These are phyloP conservation scores for Boletus subcaerulescens DNA, from an alignment of 768 basidiomycete genomes.

Conservation along the genomic window DNA sequence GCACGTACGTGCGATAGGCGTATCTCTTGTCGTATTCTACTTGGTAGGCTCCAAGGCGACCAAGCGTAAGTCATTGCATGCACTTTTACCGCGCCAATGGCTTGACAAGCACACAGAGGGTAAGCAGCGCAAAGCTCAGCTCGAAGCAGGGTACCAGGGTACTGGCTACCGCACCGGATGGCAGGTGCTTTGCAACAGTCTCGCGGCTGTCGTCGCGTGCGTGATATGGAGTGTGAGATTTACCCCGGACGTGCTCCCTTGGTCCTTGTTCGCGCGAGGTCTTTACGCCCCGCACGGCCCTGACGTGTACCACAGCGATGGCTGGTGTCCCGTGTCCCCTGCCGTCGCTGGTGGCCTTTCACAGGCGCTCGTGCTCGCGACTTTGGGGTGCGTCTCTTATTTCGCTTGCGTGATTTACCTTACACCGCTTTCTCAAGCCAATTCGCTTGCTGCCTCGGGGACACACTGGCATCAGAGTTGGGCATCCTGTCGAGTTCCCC, in stretches of 20 bases:
- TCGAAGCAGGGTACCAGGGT: slow-evolving; percentile 78
- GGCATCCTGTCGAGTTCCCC: slow-evolving; percentile 74
- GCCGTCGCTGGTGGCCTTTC: slow-evolving; percentile 49
- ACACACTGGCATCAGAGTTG: slow-evolving; percentile 91
- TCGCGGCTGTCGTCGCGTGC: slow-evolving; percentile 57
- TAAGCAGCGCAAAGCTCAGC: slow-evolving; percentile 65
- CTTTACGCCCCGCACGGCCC: slow-evolving; percentile 10
- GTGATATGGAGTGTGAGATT: slow-evolving; percentile 64
- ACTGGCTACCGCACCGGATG: slow-evolving; percentile 71
- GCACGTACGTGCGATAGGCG: slow-evolving; percentile 62
- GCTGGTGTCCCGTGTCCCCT: slow-evolving; percentile 64
- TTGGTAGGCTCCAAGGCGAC: slow-evolving; percentile 79
- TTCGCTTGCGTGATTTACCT: not conserved
- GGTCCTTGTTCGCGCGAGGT: slow-evolving; percentile 27
- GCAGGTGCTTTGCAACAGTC: slow-evolving; percentile 84
- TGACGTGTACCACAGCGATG: slow-evolving; percentile 35
- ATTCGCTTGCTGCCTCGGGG: slow-evolving; percentile 85
- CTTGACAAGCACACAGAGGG: slow-evolving; percentile 42
- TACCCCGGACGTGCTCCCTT: slow-evolving; percentile 41
- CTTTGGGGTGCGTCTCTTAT: slow-evolving; percentile 53
- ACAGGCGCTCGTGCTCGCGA: slow-evolving; percentile 57
- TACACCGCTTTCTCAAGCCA: slow-evolving; percentile 47
- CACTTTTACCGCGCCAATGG: not conserved
- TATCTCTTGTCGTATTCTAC: slow-evolving; percentile 74
- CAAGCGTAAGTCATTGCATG: slow-evolving; percentile 49